Base-by-base conservation (phyloP, 257 asterid genomes). In the Solanum ossicruentum region DNA sequence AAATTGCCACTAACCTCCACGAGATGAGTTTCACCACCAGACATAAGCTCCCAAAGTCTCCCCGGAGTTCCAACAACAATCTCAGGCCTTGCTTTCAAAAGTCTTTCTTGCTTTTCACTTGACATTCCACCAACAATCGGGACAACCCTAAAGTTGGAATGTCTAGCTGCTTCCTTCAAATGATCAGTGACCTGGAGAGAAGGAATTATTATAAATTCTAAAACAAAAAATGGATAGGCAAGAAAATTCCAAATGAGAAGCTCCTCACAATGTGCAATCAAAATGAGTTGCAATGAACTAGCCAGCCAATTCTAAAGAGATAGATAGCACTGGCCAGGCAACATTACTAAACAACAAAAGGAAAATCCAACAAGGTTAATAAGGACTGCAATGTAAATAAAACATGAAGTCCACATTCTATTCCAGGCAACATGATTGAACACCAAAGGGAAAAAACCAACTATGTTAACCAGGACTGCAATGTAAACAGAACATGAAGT, bases 11-110 rank as follows among this genome's bases (percentile, higher is more conserved):
- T 88, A 91, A 96, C 99, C 98, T 96, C 98, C 80, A 92, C 93
- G 8, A 96, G 97, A 87, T 94, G 99, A 83, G 75, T 83, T 54
- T 91, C 97, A 88, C 98, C 98, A 56, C 97, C 93, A 12, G 97
- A 94, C 98, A 96, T 96, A 84, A 93, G 97, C 87, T 96, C 99
- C 99, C 99, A 96, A 11, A 96, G 93, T 86, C 99, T 91, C 84
- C 99, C 99, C 11, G 99, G 99, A 86, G 99, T 96, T 79, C 99
- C 99, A n/a, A 96, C 98, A 84, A 96, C 98, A 88, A 96, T 93
- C 89, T 94, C 99, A 87, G 99, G 99, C 88, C 97, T 92, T 81
- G 90, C 58, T 88, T 89, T 96, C 91, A 96, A 86, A 86, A 93
- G 94, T 84, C 99, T 93, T 91, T 96, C 99, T 86, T 96, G 99